Evolutionary conservation across 1,284 basidiomycete genomes (phyloP).

Genomic region (Moniliophthora roreri): DNA sequence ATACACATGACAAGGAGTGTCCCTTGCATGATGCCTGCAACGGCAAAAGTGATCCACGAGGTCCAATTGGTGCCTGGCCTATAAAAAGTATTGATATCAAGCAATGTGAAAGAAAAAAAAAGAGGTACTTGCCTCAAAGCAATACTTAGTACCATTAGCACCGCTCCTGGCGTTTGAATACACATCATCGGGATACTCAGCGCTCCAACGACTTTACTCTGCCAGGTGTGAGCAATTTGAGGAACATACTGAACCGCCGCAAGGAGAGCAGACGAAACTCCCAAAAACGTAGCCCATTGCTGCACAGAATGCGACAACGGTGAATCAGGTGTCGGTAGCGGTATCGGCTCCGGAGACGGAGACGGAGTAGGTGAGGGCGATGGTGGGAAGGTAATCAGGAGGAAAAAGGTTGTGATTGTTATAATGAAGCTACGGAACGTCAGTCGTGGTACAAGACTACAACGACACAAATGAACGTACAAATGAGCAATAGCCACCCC

Average conservation of each 20-base stretch:
- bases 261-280: constrained; percentile 77
- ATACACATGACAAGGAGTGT: constrained; percentile 81
- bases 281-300: constrained; percentile 85
- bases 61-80: constrained; percentile 88
- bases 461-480: constrained; percentile 46
- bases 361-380: constrained; percentile 36
- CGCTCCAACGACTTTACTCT: constrained; percentile 82
- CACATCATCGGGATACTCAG: constrained; percentile 94
- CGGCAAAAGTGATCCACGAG: constrained; percentile 83
- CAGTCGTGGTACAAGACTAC: too few species aligned
- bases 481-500: constrained; percentile 76
- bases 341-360: constrained; percentile 28
- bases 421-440: constrained; percentile 52
- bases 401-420: constrained; percentile 52
- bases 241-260: constrained; percentile 87
- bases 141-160: constrained; percentile 87
- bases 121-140: constrained; percentile 55
- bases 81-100: not conserved
- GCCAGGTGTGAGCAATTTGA: constrained; percentile 85
- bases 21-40: constrained; percentile 87
- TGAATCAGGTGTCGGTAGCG: constrained; percentile 6
- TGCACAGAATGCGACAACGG: constrained; percentile 40
- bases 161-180: constrained; percentile 90
- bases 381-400: constrained; percentile 47
- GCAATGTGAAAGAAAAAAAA: not conserved